Evolutionary conservation across 805 yeast species (phyloP).

Genomic region (Tetrapisispora fleetii): DNA sequence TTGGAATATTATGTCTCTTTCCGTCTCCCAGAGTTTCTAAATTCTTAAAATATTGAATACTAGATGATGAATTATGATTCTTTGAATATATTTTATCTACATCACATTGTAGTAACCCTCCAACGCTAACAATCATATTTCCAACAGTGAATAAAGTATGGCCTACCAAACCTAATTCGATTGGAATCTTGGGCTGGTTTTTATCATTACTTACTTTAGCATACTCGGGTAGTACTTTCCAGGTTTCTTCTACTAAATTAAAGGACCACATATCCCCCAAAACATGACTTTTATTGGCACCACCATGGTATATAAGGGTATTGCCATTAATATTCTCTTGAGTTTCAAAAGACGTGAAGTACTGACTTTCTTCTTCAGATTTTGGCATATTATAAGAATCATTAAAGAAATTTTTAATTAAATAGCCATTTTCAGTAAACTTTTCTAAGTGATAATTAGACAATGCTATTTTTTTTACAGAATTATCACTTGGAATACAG

Average conservation of each 20-base stretch:
- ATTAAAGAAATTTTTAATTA: not conserved
- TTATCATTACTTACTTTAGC: constrained; percentile 2
- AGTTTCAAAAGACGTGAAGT: not conserved
- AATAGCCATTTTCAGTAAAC: not conserved
- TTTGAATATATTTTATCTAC: constrained; percentile 9
- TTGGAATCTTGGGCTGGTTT: constrained; percentile 10
- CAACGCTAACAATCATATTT: constrained; percentile 16
- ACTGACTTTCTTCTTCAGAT: not conserved
- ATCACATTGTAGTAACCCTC: constrained; percentile 22
- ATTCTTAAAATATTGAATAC: not conserved
- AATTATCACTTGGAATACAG: constrained; percentile 9
- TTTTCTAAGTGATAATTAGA: not conserved
- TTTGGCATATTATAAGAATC: not conserved
- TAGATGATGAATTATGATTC: not conserved
- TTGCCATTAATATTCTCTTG: not conserved
- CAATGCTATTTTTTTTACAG: not conserved
- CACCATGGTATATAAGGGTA: constrained; percentile 30
- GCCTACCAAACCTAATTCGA: constrained; percentile 20
- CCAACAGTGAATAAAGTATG: constrained; percentile 21
- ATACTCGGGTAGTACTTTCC: constrained; percentile 26
- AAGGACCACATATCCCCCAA: constrained; percentile 44
- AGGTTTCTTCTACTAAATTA: constrained; percentile 34
- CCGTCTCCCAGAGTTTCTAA: not conserved
- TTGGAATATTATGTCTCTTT: not conserved
- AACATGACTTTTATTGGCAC: constrained; percentile 29